Conservation (phyloP, 1,284 basidiomycete genomes). For the Fomes fomentarius region DNA sequence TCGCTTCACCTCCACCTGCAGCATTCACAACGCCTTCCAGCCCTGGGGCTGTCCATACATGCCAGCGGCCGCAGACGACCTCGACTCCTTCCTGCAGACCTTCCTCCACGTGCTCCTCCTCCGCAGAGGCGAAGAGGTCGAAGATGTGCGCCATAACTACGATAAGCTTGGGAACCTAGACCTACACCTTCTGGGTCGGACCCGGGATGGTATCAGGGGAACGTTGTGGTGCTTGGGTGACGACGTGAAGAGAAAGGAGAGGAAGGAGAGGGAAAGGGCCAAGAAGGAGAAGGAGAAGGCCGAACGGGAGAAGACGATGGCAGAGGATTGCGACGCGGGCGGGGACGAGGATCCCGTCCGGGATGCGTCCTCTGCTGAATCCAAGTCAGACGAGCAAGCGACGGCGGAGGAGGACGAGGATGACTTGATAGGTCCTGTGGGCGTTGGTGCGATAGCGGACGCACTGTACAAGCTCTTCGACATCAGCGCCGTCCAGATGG, state of each 20-base stretch:
- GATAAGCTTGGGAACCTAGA: not conserved
- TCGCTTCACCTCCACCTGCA: slow-evolving; percentile 9
- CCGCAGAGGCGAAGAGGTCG: not conserved
- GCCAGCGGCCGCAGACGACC: slow-evolving; percentile 15
- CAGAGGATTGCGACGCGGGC: not conserved
- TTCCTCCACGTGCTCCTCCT: slow-evolving; percentile 8
- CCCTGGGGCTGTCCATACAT: not conserved
- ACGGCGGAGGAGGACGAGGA: no score
- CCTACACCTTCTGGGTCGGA: slow-evolving; percentile 1
- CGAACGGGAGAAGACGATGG: not conserved
- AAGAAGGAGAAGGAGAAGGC: not conserved
- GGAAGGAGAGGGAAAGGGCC: not conserved
- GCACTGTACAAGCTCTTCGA: slow-evolving; percentile 2
- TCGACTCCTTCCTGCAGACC: slow-evolving; percentile 15
- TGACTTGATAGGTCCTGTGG: not conserved
- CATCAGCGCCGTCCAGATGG: not conserved
- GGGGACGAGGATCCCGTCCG: no score
- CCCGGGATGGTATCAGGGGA: slow-evolving; percentile 1
- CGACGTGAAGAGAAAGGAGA: not conserved
- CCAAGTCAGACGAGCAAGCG: not conserved
- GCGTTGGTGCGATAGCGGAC: slow-evolving; percentile 4
- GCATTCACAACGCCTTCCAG: slow-evolving; percentile 4
- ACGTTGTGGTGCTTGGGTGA: no score
- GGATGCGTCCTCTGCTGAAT: not conserved
- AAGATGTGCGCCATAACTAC: not conserved